Conservation (phyloP, 2,329 filamentous ascomycete species). For the Colletotrichum sansevieriae region DNA sequence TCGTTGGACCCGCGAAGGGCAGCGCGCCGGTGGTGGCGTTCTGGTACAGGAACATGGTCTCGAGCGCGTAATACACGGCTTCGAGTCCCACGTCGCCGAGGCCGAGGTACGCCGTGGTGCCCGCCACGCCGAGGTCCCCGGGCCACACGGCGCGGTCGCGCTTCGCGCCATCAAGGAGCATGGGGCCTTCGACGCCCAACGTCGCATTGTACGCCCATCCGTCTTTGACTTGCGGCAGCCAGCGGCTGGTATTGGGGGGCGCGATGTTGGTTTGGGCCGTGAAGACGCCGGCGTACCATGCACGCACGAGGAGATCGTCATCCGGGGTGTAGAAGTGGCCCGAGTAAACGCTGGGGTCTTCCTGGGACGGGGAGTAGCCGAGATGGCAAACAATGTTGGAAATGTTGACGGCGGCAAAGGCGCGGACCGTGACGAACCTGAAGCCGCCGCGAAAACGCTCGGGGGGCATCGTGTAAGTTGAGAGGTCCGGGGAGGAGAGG, state of each 20-base stretch:
- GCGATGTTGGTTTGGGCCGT: slow-evolving; percentile 51
- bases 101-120: slow-evolving; percentile 63
- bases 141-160: slow-evolving; percentile 69
- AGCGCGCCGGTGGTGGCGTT: slow-evolving; percentile 45
- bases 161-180: slow-evolving; percentile 65
- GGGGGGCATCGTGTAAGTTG: slow-evolving; percentile 44
- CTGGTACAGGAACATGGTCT: slow-evolving; percentile 55
- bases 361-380: slow-evolving; percentile 50
- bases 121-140: slow-evolving; percentile 68
- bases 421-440: slow-evolving; percentile 56
- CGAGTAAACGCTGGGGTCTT: slow-evolving; percentile 56
- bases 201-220: slow-evolving; percentile 54
- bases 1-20: slow-evolving; percentile 45
- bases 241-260: slow-evolving; percentile 49
- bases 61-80: slow-evolving; percentile 61
- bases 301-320: slow-evolving; percentile 60
- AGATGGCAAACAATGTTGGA: slow-evolving; percentile 47
- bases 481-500: slow-evolving; percentile 11
- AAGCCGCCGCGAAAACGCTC: slow-evolving; percentile 58
- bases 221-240: slow-evolving; percentile 53
- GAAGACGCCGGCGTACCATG: slow-evolving; percentile 59
- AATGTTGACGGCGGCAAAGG: slow-evolving; percentile 44
- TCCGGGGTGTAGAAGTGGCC: slow-evolving; percentile 59
- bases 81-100: slow-evolving; percentile 61
- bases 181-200: slow-evolving; percentile 49